phyloP scores from a whole-genome alignment of 352 stramenopile genomes.

The Lagenidium giganteum region DNA sequence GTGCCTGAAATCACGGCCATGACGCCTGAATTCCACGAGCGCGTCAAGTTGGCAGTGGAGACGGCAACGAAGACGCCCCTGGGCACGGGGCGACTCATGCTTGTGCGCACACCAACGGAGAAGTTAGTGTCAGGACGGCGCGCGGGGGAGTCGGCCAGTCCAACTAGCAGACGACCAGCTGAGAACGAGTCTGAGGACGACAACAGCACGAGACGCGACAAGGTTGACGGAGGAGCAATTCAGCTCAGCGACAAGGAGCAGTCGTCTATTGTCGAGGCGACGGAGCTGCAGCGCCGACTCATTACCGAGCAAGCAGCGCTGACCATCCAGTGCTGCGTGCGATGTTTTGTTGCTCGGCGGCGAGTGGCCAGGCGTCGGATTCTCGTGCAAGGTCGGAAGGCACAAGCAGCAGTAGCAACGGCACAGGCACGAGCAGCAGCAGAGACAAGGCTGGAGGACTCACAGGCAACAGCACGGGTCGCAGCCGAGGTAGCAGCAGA shows the following conservation, averaged over 20 bases:
- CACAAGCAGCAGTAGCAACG: too few relatives aligned
- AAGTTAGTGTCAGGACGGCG: conserved; percentile 9
- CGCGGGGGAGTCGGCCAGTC: neutral
- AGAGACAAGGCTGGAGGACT: too few relatives aligned
- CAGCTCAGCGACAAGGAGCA: too few relatives aligned
- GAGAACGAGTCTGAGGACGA: too few relatives aligned
- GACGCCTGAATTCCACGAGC: conserved; percentile 49
- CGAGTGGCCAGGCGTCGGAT: too few relatives aligned
- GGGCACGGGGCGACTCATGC: conserved; percentile 32
- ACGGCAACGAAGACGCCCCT: conserved; percentile 34
- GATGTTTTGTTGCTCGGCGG: conserved; percentile 25
- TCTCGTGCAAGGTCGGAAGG: too few relatives aligned
- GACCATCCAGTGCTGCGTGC: conserved; percentile 30
- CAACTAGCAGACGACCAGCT: neutral
- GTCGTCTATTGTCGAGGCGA: conserved; percentile 7
- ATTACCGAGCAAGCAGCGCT: conserved; percentile 19
- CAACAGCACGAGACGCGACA: neutral
- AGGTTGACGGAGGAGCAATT: neutral
- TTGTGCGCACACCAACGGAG: conserved; percentile 33
- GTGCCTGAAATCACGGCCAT: conserved; percentile 5
- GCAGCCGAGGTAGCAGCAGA: too few relatives aligned
- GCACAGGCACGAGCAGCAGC: too few relatives aligned
- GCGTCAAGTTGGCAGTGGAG: conserved; percentile 42
- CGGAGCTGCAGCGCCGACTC: too few relatives aligned
- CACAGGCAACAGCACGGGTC: too few relatives aligned